Evolutionary conservation across 2,329 filamentous ascomycete species (phyloP), one percentile per base, ranked within the genome.

Genomic region (Penicillium janthinellum): DNA sequence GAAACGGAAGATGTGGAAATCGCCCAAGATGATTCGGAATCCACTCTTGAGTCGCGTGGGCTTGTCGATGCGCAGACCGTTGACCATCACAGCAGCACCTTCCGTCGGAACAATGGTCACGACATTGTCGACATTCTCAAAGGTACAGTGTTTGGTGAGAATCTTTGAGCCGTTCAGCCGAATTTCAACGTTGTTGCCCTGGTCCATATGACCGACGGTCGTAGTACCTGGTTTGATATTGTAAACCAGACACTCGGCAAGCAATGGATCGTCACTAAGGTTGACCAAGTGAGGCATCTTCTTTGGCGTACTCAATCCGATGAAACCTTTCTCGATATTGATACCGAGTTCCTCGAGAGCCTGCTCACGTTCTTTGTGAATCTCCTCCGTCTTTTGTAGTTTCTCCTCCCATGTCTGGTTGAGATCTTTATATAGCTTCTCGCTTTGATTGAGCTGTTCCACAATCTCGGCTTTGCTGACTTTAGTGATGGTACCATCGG

Each of bases 331-430:
- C 74, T 99, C 95, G 66, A 99, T 99, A 76, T 93, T 98, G 78
- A 99, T 98, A 65, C 95, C 95, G 45, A 99, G 84, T 75, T 99
- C 95, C 79, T 99, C 95, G 48, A 99, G 81, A 10, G 95, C 95
- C 50, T 92, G 88, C 77, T 99, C 95, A 67, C 95, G 88, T 77
- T 99, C 95, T 74, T 96, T 97, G 81, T 99, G 95, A 57, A 99
- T 98, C 68, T 94, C 88, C 75, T 99, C 95, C 0, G 95, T 99
- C 79, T 96, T 97, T 65, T 87, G 84, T 62, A 99, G 80, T 77
- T 98, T 98, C 79, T 99, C 87, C 79, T 99, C 95, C 95, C 95
- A 99, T 0, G 95, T 99, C 78, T 99, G 93, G 71, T 99, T 99
- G 56, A 99, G 85, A 74, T 99, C 95, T 52, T 90, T 89, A 71